Evolutionary conservation across 2,329 filamentous ascomycete species (phyloP).

Genomic region (Neodidymelliopsis sp.): DNA sequence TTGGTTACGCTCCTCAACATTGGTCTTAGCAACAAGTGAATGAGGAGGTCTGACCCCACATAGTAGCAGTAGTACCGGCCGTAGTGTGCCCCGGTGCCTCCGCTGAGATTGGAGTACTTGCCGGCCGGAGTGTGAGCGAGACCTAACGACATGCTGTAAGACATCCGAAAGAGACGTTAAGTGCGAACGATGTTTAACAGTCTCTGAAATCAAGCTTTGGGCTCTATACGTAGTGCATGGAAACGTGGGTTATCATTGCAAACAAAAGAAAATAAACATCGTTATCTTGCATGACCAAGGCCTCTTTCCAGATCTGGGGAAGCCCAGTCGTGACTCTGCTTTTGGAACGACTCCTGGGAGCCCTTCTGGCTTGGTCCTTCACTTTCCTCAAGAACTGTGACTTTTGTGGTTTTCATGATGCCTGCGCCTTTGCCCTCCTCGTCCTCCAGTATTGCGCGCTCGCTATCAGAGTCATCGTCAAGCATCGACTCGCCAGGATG

Average conservation of each 20-base stretch:
- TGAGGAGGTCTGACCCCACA: too few relatives aligned
- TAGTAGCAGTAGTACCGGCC: too few relatives aligned
- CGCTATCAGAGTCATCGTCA: slow-evolving; percentile 36
- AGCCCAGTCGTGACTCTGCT: slow-evolving; percentile 20
- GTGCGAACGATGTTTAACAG: too few relatives aligned
- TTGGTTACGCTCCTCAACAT: too few relatives aligned
- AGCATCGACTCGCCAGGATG: slow-evolving; percentile 30
- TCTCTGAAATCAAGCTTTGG: too few relatives aligned
- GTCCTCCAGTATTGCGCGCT: slow-evolving; percentile 35
- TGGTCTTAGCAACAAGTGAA: too few relatives aligned
- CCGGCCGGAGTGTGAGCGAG: too few relatives aligned
- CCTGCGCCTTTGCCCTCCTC: slow-evolving; percentile 27
- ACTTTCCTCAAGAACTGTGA: slow-evolving; percentile 23
- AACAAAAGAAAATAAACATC: not conserved
- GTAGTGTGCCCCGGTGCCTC: too few relatives aligned
- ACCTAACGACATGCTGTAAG: too few relatives aligned
- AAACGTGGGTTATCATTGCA: not conserved
- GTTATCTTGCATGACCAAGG: not conserved
- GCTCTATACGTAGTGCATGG: not conserved
- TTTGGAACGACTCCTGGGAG: slow-evolving; percentile 12
- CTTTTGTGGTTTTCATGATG: slow-evolving; percentile 36
- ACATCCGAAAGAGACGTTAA: too few relatives aligned
- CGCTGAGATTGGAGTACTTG: too few relatives aligned
- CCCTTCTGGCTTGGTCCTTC: slow-evolving; percentile 7
- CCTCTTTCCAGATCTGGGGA: slow-evolving; percentile 11